Conservation (phyloP, 495 filamentous ascomycete species). For the Coniosporium apollinis region DNA sequence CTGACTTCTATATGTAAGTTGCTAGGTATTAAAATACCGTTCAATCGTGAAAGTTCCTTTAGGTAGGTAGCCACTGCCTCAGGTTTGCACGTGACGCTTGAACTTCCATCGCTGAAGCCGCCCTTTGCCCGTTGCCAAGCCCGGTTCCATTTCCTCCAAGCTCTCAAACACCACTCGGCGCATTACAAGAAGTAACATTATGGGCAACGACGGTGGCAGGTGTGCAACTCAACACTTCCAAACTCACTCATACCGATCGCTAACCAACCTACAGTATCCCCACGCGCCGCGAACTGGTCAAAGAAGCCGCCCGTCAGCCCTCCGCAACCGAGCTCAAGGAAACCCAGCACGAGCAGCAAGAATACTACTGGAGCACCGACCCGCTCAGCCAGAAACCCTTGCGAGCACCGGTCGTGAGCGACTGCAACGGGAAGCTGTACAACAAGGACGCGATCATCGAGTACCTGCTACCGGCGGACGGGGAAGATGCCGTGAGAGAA, state of each 20-base stretch:
- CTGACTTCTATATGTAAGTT: no score
- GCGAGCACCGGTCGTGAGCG: conserved; percentile 60
- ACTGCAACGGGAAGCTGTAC: conserved; percentile 72
- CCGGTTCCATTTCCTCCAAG: no score
- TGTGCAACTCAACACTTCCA: conserved; percentile 21
- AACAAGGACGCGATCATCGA: conserved; percentile 86
- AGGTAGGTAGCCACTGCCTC: no score
- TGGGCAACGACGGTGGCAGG: conserved; percentile 93
- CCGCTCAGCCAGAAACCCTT: conserved; percentile 68
- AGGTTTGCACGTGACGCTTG: no score
- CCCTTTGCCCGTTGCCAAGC: no score
- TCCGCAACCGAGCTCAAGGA: conserved; percentile 86
- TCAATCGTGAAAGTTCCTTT: no score
- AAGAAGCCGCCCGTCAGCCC: conserved; percentile 62
- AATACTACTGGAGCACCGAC: conserved; percentile 72
- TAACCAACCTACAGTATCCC: conserved; percentile 46
- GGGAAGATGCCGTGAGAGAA: conserved; percentile 32
- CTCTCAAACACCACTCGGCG: no score
- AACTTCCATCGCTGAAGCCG: no score
- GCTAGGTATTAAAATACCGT: no score
- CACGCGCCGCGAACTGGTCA: conserved; percentile 86
- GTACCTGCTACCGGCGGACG: conserved; percentile 50
- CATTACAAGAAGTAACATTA: no score
- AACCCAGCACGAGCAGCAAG: conserved; percentile 61
- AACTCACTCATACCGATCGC: conserved; percentile 1